Evolutionary conservation across 108 stramenopile genomes (phyloP).

Genomic region (Pseudonitzschia delicatissima): DNA sequence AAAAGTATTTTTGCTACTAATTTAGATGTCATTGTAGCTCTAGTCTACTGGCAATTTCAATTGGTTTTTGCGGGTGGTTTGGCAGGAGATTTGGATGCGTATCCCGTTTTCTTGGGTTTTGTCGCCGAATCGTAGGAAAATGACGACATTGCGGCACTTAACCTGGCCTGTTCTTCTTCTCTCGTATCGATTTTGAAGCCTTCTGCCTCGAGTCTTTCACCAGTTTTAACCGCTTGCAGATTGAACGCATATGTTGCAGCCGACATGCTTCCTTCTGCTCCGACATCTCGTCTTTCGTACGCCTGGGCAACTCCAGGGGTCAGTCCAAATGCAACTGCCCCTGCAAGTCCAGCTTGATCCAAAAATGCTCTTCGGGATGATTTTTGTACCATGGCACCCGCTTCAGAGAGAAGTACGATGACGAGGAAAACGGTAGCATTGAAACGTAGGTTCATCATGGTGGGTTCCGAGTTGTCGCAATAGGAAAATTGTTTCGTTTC

Average conservation of each 20-base stretch:
- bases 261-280: constrained; percentile 33
- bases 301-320: constrained; percentile 2
- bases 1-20: background rate
- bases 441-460: no score
- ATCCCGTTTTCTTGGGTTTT: constrained; percentile 15
- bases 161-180: constrained; percentile 41
- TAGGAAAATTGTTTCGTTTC: no score
- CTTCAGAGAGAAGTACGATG: background rate
- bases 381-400: background rate
- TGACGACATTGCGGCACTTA: constrained; percentile 33
- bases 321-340: background rate
- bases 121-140: constrained; percentile 47
- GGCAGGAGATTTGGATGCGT: background rate
- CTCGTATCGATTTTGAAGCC: constrained; percentile 58
- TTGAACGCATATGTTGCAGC: constrained; percentile 45
- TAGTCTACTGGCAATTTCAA: background rate
- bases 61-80: background rate
- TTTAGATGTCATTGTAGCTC: background rate
- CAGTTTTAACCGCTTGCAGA: constrained; percentile 48
- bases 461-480: no score
- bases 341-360: background rate
- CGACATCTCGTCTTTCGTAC: constrained; percentile 38
- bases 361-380: background rate
- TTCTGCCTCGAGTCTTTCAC: constrained; percentile 42
- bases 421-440: background rate